Base-by-base conservation (phyloP, 208 protist species). In the Trichomonas tenax region DNA sequence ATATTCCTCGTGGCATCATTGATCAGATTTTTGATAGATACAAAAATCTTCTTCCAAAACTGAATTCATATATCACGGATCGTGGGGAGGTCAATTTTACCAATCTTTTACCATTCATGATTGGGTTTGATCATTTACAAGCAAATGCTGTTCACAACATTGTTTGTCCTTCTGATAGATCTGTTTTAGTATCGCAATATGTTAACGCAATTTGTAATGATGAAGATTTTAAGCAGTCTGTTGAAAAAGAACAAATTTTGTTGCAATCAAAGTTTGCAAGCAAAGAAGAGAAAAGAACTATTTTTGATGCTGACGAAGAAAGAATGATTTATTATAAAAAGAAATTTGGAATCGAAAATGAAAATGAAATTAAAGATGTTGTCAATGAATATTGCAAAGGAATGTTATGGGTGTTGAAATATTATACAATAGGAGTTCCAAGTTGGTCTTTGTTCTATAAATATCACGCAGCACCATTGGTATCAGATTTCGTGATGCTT, bases 371-470 rank as follows among this genome's bases (percentile, higher is more conserved):
- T 15, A 84, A 63, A 40, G 89, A 63, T 40, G 89, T 96, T 49
- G 15, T n/a, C 14, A 96, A 34, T 21, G 48, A 96, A 96, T 99
- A 99, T 98, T 96, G 99, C 63, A 98, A 99, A 93, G 99, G 99
- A 36, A 97, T 99, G 63, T 97, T 98, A 96, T 99, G 99, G 99
- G 98, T 99, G n/a, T 98, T 99, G 97, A 96, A 97, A 17, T 99
- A 99, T 98, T 99, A 99, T 97, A 99, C 99, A 96, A 97, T 98
- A 63, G 99, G 99, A 17, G 99, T 98, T 97, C 97, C 98, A 21
- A 99, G 98, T 63, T 99, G 99, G 99, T 63, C 63, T 82, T 98
- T 97, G 97, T 99, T 98, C 97, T 99, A 99, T 97, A 99, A 99
- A 11, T 99, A 98, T 98, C 98, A 99, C 98, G 99, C 99, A 97